Conservation (phyloP, 1,284 basidiomycete genomes). For the Somion occarium region DNA sequence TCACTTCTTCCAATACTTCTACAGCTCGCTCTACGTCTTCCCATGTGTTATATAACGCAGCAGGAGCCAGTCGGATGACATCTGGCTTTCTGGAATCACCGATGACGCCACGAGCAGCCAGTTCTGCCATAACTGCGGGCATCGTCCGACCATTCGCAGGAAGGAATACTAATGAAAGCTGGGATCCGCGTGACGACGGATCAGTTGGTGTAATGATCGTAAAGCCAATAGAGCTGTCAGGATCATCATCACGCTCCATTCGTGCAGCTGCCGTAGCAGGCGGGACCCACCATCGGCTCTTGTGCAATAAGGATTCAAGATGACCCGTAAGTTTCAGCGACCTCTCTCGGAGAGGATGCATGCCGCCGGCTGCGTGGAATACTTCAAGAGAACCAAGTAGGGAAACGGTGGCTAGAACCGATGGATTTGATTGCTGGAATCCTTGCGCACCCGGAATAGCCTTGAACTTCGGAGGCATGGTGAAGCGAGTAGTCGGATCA, state of each 20-base stretch:
- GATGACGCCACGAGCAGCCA: conserved; percentile 73
- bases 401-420: conserved; percentile 73
- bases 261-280: conserved; percentile 27
- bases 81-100: conserved; percentile 89
- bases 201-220: conserved; percentile 84
- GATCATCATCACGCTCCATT: conserved; percentile 17
- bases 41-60: conserved; percentile 80
- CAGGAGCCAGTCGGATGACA: conserved; percentile 84
- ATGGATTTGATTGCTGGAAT: conserved; percentile 94
- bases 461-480: conserved; percentile 82
- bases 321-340: conserved; percentile 67
- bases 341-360: conserved; percentile 64
- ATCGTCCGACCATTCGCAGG: conserved; percentile 62
- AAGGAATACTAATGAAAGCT: conserved; percentile 80
- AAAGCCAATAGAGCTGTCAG: conserved; percentile 45
- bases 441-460: conserved; percentile 90
- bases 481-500: conserved; percentile 81
- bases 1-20: conserved; percentile 54
- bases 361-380: conserved; percentile 77
- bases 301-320: conserved; percentile 61
- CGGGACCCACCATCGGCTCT: conserved; percentile 60
- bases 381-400: conserved; percentile 78
- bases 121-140: conserved; percentile 59
- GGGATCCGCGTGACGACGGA: conserved; percentile 70
- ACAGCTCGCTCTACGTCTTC: conserved; percentile 73